phyloP scores from a whole-genome alignment of 257 asterid genomes.

The Nicotiana knightiana region DNA sequence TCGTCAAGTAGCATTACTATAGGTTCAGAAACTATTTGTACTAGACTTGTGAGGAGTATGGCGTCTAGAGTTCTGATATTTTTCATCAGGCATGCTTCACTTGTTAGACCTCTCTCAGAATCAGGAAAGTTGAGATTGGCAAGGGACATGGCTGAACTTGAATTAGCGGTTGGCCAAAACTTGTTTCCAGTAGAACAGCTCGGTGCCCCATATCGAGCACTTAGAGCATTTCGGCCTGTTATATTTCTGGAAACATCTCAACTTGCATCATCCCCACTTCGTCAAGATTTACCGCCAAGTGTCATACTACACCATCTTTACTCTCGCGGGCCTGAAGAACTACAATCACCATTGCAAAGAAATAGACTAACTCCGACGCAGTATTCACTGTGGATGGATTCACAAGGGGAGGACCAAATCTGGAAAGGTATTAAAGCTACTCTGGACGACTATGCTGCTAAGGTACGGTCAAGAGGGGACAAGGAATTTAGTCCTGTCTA shows the following conservation, averaged over 20 bases:
- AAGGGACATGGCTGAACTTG: slow-evolving; percentile 93
- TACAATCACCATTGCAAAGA: slow-evolving; percentile 85
- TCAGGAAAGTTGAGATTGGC: slow-evolving; percentile 98
- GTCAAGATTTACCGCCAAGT: slow-evolving; percentile 84
- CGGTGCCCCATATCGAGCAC: slow-evolving; percentile 89
- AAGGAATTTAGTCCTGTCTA: slow-evolving; percentile 89
- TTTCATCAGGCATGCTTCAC: slow-evolving; percentile 84
- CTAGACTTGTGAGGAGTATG: slow-evolving; percentile 78
- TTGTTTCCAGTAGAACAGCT: slow-evolving; percentile 94
- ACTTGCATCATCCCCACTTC: slow-evolving; percentile 72
- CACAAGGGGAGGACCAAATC: slow-evolving; percentile 94
- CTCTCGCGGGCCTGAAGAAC: slow-evolving; percentile 85
- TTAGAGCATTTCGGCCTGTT: slow-evolving; percentile 90
- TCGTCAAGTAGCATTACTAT: slow-evolving; percentile 39
- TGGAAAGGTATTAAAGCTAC: slow-evolving; percentile 95
- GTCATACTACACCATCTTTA: slow-evolving; percentile 86
- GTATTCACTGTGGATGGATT: slow-evolving; percentile 92
- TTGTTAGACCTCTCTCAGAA: slow-evolving; percentile 88
- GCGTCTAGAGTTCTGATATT: slow-evolving; percentile 80
- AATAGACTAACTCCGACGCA: slow-evolving; percentile 77
- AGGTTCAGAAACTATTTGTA: slow-evolving; percentile 71
- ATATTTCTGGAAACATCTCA: slow-evolving; percentile 88
- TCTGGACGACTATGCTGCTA: slow-evolving; percentile 80
- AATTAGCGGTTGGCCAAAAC: slow-evolving; percentile 78
- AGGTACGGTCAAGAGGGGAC: slow-evolving; percentile 71